Percentiles rank a stretch among this genome's conserved stretches.
Conservation (phyloP, 2,329 filamentous ascomycete species). For the Diaporthe velutina region DNA sequence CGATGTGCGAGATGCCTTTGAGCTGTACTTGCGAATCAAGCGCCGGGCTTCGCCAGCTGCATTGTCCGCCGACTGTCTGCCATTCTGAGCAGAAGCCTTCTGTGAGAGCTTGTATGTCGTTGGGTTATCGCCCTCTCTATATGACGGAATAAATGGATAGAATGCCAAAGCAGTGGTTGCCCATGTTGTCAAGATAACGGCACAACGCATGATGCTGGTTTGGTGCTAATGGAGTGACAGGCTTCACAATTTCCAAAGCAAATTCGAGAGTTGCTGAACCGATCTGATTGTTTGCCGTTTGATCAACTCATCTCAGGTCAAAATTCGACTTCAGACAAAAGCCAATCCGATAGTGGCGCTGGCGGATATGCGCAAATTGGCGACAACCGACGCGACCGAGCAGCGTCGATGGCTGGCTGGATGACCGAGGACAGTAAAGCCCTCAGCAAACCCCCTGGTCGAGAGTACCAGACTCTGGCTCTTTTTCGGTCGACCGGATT, state of each 20-base stretch:
- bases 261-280: not conserved
- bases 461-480: conserved; percentile 45
- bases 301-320: conserved; percentile 2
- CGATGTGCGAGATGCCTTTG: conserved; percentile 40
- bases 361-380: not conserved
- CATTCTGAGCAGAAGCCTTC: conserved; percentile 51
- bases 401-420: conserved; percentile 34
- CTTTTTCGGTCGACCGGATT: conserved; percentile 39
- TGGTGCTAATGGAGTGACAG: not conserved
- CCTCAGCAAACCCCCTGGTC: conserved; percentile 33
- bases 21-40: conserved; percentile 56
- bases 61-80: conserved; percentile 47
- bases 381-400: conserved; percentile 11
- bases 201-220: conserved; percentile 56
- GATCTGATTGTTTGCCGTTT: not conserved
- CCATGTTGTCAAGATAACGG: conserved; percentile 61
- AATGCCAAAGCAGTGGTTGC: conserved; percentile 61
- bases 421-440: conserved; percentile 34
- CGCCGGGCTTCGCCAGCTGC: conserved; percentile 54
- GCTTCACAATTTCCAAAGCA: not conserved
- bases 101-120: conserved; percentile 58
- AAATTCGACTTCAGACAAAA: not conserved
- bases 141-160: conserved; percentile 57
- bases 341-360: not conserved
- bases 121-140: conserved; percentile 38